Evolutionary conservation across 192 early-diverging fungal species (phyloP).

Genomic region (Rhizophlyctis rosea): DNA sequence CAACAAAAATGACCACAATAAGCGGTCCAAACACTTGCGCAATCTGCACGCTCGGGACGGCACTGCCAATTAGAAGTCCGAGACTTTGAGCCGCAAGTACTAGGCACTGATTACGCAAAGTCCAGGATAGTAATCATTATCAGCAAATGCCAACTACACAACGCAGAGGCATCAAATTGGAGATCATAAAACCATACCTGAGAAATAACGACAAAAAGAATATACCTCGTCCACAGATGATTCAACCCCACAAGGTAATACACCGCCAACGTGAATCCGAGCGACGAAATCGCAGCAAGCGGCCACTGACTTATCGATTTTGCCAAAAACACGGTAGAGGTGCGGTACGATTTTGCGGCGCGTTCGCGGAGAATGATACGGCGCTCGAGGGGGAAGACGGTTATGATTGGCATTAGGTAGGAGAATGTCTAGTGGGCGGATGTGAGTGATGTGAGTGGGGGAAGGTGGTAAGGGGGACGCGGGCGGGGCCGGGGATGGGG

Average conservation of each 20-base stretch:
- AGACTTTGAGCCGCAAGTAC: constrained; percentile 29
- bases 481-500: neutral
- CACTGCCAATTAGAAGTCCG: constrained; percentile 37
- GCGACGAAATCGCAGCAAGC: constrained; percentile 21
- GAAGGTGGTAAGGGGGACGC: neutral
- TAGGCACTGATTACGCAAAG: constrained; percentile 3
- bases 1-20: constrained; percentile 39
- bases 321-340: constrained; percentile 59
- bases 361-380: constrained; percentile 64
- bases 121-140: neutral
- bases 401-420: constrained; percentile 50
- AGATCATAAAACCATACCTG: too few relatives aligned
- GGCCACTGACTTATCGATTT: constrained; percentile 56
- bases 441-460: neutral
- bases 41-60: constrained; percentile 39
- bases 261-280: constrained; percentile 27
- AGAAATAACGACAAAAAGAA: constrained; percentile 14
- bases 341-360: constrained; percentile 60
- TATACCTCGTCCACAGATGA: neutral
- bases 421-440: constrained; percentile 10
- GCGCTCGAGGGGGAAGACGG: constrained; percentile 42
- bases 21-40: constrained; percentile 46
- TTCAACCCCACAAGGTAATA: constrained; percentile 36
- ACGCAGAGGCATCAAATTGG: too few relatives aligned
- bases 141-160: neutral